A percentile compares a stretch with the other conserved stretches of the same genome.
phyloP scores from a whole-genome alignment of 805 yeast genomes.

The Torulaspora quercuum region DNA sequence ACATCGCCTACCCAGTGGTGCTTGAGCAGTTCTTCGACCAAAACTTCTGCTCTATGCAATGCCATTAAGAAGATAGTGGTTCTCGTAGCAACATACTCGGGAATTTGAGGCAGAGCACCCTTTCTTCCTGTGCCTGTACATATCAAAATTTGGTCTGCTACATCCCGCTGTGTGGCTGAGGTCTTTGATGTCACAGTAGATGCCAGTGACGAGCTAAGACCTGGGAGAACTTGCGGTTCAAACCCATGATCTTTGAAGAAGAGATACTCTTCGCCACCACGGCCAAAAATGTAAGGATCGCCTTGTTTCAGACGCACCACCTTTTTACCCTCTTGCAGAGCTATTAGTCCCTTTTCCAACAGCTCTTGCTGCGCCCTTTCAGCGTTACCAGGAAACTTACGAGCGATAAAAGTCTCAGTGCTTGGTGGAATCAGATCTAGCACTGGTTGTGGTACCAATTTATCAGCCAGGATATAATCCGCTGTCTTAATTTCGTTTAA shows the following conservation, averaged over 20 bases:
- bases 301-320: conserved; percentile 94
- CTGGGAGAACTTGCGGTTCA: conserved; percentile 74
- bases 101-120: conserved; percentile 75
- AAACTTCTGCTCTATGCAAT: conserved; percentile 58
- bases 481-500: conserved; percentile 74
- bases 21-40: conserved; percentile 51
- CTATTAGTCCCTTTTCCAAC: conserved; percentile 64
- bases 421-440: conserved; percentile 73
- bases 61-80: conserved; percentile 91
- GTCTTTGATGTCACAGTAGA: conserved; percentile 79
- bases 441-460: conserved; percentile 86
- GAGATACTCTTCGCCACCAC: conserved; percentile 89
- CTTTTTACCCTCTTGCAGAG: conserved; percentile 59
- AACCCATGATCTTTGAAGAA: conserved; percentile 68
- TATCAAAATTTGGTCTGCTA: conserved; percentile 85
- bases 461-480: conserved; percentile 83
- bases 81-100: conserved; percentile 65
- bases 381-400: conserved; percentile 95
- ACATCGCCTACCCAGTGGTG: conserved; percentile 64
- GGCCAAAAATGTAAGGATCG: conserved; percentile 92
- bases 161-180: conserved; percentile 89
- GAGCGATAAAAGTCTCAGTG: conserved; percentile 78
- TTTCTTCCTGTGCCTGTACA: conserved; percentile 94
- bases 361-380: conserved; percentile 88
- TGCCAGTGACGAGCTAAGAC: conserved; percentile 84